Percentiles rank a stretch among this genome's conserved stretches.
Evolutionary conservation across 164 flowering plant species (phyloP).

Genomic region (Macadamia tetraphylla): DNA sequence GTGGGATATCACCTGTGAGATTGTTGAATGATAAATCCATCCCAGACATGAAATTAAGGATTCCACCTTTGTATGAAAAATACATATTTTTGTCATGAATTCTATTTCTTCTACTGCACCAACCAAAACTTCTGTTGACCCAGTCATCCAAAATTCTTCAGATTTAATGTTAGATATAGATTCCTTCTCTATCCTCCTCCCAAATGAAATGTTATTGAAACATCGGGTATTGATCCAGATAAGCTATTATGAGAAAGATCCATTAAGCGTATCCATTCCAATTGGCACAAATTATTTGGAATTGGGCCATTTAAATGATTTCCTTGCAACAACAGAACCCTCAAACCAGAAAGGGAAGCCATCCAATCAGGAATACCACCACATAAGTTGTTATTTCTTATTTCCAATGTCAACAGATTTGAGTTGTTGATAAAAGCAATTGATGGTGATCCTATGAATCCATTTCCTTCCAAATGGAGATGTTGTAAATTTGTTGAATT

Average conservation of each 20-base stretch:
- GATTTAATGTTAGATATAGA: too few relatives aligned
- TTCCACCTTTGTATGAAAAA: conserved; percentile 3
- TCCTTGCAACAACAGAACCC: conserved; percentile 2
- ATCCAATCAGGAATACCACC: not conserved
- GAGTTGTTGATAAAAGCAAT: not conserved
- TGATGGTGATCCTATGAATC: conserved; percentile 1
- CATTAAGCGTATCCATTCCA: not conserved
- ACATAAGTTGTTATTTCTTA: not conserved
- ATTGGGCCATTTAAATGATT: conserved; percentile 6
- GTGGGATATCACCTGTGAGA: conserved; percentile 19
- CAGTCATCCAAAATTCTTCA: too few relatives aligned
- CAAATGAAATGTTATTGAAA: too few relatives aligned
- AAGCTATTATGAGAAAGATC: conserved; percentile 7
- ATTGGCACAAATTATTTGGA: conserved; percentile 1
- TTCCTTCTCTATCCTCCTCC: not conserved
- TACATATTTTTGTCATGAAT: conserved; percentile 10
- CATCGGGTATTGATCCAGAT: conserved; percentile 1
- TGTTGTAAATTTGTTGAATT: not conserved
- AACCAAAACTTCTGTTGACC: too few relatives aligned
- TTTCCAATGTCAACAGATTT: not conserved
- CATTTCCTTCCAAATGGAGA: conserved; percentile 2
- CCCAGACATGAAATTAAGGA: conserved; percentile 7
- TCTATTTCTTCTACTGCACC: conserved; percentile 1
- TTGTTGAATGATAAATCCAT: conserved; percentile 23
- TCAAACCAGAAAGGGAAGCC: too few relatives aligned